Conservation (phyloP, 2,329 filamentous ascomycete species). For the Diaporthe helianthi region DNA sequence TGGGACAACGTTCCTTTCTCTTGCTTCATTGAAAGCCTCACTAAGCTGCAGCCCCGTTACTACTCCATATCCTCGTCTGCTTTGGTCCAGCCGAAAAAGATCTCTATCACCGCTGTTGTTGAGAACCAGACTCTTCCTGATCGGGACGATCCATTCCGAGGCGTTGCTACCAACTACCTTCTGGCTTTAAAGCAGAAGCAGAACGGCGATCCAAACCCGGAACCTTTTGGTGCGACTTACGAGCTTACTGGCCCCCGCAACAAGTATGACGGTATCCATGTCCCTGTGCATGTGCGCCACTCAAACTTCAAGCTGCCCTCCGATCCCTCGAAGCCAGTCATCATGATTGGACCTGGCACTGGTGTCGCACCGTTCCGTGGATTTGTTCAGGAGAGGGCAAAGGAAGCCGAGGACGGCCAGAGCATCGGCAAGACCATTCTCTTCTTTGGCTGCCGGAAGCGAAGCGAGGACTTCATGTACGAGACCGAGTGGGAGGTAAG, state of each 20-base stretch:
- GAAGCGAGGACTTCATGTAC: slow-evolving; percentile 91
- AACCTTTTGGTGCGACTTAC: slow-evolving; percentile 85
- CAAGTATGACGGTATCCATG: slow-evolving; percentile 95
- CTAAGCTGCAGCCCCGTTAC: slow-evolving; percentile 96
- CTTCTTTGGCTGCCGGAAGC: slow-evolving; percentile 94
- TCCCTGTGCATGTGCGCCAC: slow-evolving; percentile 94
- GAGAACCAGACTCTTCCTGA: slow-evolving; percentile 82
- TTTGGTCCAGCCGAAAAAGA: slow-evolving; percentile 89
- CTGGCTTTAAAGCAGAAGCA: slow-evolving; percentile 96
- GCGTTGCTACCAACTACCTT: slow-evolving; percentile 96
- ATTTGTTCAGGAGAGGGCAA: slow-evolving; percentile 92
- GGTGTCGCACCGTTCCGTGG: slow-evolving; percentile 96
- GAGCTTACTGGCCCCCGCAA: slow-evolving; percentile 88
- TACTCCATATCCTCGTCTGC: slow-evolving; percentile 99
- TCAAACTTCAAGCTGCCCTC: slow-evolving; percentile 99
- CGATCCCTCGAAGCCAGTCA: slow-evolving; percentile 90
- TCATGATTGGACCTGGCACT: slow-evolving; percentile 95
- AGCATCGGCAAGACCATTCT: slow-evolving; percentile 86
- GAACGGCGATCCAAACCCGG: slow-evolving; percentile 82
- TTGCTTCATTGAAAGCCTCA: slow-evolving; percentile 89
- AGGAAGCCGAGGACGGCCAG: slow-evolving; percentile 79
- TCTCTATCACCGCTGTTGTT: slow-evolving; percentile 94
- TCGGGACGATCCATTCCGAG: slow-evolving; percentile 80
- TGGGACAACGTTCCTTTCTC: slow-evolving; percentile 93
- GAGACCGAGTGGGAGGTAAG: slow-evolving; percentile 90